A percentile compares a stretch with the other conserved stretches of the same genome.
Conservation (phyloP, 257 asterid species). For the Datura wrightii region DNA sequence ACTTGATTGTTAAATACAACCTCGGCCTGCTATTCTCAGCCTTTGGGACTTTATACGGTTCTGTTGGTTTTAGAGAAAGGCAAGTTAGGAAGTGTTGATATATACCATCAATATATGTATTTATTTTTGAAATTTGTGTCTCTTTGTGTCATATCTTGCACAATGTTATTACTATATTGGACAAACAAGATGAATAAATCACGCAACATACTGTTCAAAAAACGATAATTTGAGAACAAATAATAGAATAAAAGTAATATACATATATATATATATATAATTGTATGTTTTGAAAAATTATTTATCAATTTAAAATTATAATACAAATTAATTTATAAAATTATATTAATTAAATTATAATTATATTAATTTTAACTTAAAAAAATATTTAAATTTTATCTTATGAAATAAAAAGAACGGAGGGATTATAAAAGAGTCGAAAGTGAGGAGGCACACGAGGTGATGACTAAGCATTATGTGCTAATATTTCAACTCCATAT, state of each 20-base stretch:
- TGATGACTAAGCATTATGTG: neutral
- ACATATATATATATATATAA: too few relatives aligned
- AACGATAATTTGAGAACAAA: neutral
- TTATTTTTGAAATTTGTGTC: neutral
- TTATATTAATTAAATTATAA: too few relatives aligned
- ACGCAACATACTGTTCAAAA: neutral
- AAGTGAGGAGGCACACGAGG: neutral
- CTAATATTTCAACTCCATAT: neutral
- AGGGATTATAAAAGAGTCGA: too few relatives aligned
- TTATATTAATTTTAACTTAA: too few relatives aligned
- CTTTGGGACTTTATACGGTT: conserved; percentile 36
- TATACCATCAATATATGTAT: conserved; percentile 27
- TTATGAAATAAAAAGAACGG: too few relatives aligned
- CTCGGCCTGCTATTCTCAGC: conserved; percentile 61
- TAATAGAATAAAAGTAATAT: neutral
- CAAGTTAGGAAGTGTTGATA: conserved; percentile 71
- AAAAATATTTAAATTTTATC: too few relatives aligned
- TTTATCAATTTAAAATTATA: too few relatives aligned
- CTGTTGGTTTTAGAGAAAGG: conserved; percentile 48
- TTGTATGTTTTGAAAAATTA: too few relatives aligned
- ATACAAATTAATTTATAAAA: too few relatives aligned
- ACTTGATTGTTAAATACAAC: conserved; percentile 60
- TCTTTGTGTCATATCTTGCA: neutral
- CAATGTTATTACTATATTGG: neutral
- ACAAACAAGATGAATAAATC: neutral